Evolutionary conservation across 805 yeast genomes (phyloP).

Genomic region (Barnettozyma salicaria): DNA sequence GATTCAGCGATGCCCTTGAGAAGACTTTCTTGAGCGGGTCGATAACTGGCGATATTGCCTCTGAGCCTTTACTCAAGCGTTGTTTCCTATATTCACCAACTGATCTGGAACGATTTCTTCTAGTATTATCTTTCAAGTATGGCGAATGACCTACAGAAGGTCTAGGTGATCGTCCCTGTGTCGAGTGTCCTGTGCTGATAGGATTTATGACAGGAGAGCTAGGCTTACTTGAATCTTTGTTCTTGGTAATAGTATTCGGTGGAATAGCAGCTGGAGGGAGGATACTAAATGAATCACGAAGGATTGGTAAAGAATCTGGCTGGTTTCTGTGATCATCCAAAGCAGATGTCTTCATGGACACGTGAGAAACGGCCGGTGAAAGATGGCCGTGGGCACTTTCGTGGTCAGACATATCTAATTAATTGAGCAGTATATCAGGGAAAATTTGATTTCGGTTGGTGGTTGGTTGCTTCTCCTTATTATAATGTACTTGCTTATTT

Average conservation of each 20-base stretch:
- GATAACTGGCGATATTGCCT: conserved; percentile 20
- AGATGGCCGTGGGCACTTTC: conserved; percentile 20
- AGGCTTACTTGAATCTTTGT: neutral
- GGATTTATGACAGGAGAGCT: no score
- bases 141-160: neutral
- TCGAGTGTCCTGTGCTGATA: no score
- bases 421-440: neutral
- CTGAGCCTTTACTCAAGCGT: conserved; percentile 18
- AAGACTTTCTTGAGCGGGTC: conserved; percentile 20
- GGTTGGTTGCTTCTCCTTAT: no score
- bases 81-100: conserved; percentile 36
- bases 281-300: conserved; percentile 23
- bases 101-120: conserved; percentile 26
- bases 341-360: conserved; percentile 35
- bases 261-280: conserved; percentile 23
- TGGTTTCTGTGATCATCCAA: conserved; percentile 46
- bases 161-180: no score
- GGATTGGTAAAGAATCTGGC: conserved; percentile 35
- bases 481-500: no score
- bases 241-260: conserved; percentile 2
- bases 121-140: neutral
- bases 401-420: conserved; percentile 23
- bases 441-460: neutral
- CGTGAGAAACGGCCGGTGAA: conserved; percentile 24
- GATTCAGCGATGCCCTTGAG: conserved; percentile 19